Base-by-base conservation (phyloP, 805 yeast genomes). In the Starmerella potacharoeniae region DNA sequence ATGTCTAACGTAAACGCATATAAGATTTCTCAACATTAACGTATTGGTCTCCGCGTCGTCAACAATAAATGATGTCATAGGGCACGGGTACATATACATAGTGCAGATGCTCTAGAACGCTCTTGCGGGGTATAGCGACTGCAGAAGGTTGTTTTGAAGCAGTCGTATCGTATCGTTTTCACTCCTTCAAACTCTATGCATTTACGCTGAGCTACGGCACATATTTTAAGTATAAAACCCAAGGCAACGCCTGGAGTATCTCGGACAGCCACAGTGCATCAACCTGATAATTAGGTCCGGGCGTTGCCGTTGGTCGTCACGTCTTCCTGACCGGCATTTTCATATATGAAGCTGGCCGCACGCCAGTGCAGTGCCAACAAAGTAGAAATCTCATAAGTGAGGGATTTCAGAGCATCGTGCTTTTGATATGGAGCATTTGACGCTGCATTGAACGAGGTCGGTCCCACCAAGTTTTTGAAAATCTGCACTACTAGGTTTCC, bases 331-430 rank as follows among this genome's bases (percentile, higher is more conserved):
- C 11, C 11, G 35, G 22, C 6, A 5, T 42, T 33, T 6, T 8
- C 33, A n/a, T 44, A 44, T 5, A 44, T 30, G 36, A 44, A 44
- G 36, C 48, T n/a, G 9, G 51, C 43, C 7, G 43, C 51, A 3
- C 43, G 43, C 51, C 51, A 48, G 14, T 48, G 51, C 10, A 48
- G 39, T 11, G 43, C 51, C 17, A 48, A 16, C 13, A 48, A 8
- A n/a, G 51, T 48, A 4, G 34, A 9, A 22, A 36, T 10, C 51
- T 48, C 51, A 29, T 9, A 6, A 13, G 33, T 14, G 13, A 48
- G 22, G 14, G 34, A 5, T 6, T 46, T 17, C 31, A 46, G 29
- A 5, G n/a, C 7, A 6, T 8, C 43, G 13, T 29, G 8, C 43
- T 16, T 17, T 8, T 16, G 35, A 33, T 33, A 10, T 33, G 2